Base-by-base conservation (phyloP, 2,329 filamentous ascomycete genomes). In the Chalara sp. region DNA sequence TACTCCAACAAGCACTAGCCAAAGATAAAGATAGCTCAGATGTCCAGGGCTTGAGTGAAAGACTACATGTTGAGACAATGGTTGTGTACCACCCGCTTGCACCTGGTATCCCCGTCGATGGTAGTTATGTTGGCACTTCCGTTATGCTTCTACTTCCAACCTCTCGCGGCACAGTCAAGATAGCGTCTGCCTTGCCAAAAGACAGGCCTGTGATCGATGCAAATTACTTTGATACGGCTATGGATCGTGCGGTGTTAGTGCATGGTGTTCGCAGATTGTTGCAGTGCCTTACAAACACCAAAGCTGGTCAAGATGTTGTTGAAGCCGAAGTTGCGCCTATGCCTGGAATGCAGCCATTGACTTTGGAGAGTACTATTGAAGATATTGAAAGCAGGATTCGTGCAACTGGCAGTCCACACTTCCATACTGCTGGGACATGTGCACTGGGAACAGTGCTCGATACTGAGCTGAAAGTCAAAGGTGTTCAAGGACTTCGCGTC, bases 401-500 rank as follows among this genome's bases (percentile, higher is more conserved):
- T 21, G 5, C 8, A 7, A 10, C 31, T 6, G 33, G 21, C 3
- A 32, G 13, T 13, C 40, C 13, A 8, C 33, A 41, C 33, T 42
- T 30, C 28, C 37, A 48, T 11, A 2, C 11, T 12, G 67, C 68
- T 1, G 72, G 76, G 29, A 70, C 68, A 6, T 77, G 84, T 56
- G 64, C 69, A 2, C 73, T 73, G 60, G 77, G 52, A 4, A 46
- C 76, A 10, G 78, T 81, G 2, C 63, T 83, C 44, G 76, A 83
- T 59, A 69, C 68, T 0, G 65, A 76, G 47, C 81, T 84, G 61
- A 69, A 72, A 8, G 80, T 85, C 0, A 68, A 75, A 5, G 78
- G 78, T 0, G 74, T 80, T 0, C 63, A 70, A 0, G 75, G 76
- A 0, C 61, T 85, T 46, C 68, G 81, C 32, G 80, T 84, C 2